phyloP scores from a whole-genome alignment of 768 basidiomycete genomes.

The Suillus spraguei region DNA sequence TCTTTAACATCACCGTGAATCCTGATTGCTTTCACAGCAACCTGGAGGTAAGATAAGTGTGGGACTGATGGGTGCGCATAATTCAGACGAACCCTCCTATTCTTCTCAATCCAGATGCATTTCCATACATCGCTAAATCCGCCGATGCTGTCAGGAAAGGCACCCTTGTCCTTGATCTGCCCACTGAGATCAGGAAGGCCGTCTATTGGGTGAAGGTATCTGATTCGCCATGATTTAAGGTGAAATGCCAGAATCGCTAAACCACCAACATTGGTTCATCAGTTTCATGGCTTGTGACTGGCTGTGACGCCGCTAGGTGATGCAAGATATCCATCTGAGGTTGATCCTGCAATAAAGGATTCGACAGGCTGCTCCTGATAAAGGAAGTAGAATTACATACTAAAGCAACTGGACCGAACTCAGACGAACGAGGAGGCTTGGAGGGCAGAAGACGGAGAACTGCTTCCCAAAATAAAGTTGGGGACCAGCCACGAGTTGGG shows the following conservation, averaged over 20 bases:
- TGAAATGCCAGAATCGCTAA: not conserved
- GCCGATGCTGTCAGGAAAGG: slow-evolving; percentile 39
- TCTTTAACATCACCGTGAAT: not conserved
- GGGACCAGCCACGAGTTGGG: not conserved
- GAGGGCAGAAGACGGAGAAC: not conserved
- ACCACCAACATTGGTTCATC: slow-evolving; percentile 3
- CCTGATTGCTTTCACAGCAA: slow-evolving; percentile 13
- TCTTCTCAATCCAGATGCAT: slow-evolving; percentile 30
- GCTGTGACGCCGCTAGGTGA: slow-evolving; percentile 3
- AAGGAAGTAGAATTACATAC: not conserved
- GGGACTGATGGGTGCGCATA: not conserved
- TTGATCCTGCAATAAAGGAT: not conserved
- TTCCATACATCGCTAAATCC: slow-evolving; percentile 49
- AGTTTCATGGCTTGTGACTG: not conserved
- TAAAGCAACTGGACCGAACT: not conserved
- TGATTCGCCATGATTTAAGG: slow-evolving; percentile 1
- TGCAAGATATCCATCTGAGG: not conserved
- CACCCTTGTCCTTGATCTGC: slow-evolving; percentile 26
- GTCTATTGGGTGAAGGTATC: not conserved
- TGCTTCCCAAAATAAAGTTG: not conserved
- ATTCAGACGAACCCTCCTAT: not conserved
- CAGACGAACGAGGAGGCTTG: not conserved
- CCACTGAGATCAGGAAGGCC: slow-evolving; percentile 12
- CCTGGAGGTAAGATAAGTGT: not conserved
- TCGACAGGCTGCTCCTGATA: not conserved